Conservation (phyloP, 352 stramenopile species). For the Phytophthora sp. region DNA sequence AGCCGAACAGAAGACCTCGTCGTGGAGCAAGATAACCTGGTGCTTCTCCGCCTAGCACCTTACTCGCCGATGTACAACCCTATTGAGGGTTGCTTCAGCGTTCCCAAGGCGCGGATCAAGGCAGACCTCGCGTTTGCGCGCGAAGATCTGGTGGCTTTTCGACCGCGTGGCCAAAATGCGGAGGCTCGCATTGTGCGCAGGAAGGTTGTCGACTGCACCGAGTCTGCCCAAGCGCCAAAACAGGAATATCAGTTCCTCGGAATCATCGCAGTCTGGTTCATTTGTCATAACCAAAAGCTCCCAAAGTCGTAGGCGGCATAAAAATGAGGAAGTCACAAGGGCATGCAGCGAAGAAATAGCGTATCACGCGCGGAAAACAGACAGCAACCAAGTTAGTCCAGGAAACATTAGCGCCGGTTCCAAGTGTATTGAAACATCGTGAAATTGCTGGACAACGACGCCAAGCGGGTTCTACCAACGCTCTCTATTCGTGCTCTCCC, state of each 20-base stretch:
- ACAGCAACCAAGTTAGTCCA: constrained; percentile 4
- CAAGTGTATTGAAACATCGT: constrained; percentile 1
- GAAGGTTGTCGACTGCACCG: no score
- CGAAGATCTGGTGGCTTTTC: no score
- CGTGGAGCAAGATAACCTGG: no score
- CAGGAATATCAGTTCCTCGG: constrained; percentile 1
- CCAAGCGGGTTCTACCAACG: background rate
- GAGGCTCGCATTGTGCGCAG: no score
- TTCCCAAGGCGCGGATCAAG: no score
- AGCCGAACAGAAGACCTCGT: no score
- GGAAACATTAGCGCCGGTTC: constrained; percentile 3
- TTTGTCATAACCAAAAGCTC: constrained; percentile 4
- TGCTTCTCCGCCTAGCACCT: no score
- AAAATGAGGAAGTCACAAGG: constrained; percentile 3
- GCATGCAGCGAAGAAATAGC: background rate
- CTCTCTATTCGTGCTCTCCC: background rate
- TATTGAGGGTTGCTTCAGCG: no score
- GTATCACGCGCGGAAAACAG: background rate
- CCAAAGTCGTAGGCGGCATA: background rate
- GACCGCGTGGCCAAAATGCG: no score
- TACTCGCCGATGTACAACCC: no score
- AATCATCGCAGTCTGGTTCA: background rate
- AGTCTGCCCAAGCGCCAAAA: constrained; percentile 10
- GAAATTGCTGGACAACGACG: background rate
- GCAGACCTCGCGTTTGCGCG: no score